phyloP scores from a whole-genome alignment of 2,329 filamentous ascomycete genomes.

The Pseudogymnoascus sp. region DNA sequence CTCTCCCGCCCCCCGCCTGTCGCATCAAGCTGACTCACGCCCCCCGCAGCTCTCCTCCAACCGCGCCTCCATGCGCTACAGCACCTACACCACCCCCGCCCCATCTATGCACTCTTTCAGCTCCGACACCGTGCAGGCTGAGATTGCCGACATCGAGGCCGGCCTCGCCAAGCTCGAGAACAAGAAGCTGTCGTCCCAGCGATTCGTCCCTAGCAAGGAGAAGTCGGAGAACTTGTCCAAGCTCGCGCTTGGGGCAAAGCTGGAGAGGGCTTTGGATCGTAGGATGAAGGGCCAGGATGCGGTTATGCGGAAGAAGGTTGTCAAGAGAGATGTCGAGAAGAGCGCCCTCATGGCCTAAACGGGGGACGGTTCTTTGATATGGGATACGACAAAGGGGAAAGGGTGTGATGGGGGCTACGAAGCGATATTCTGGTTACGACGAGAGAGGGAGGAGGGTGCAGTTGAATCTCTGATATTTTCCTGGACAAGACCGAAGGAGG shows the following conservation, averaged over 20 bases:
- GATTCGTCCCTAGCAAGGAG: slow-evolving; percentile 56
- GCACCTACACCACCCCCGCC: slow-evolving; percentile 41
- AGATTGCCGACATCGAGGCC: slow-evolving; percentile 55
- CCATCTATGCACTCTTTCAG: slow-evolving; percentile 25
- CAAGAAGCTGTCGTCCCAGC: slow-evolving; percentile 57
- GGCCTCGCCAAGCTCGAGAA: slow-evolving; percentile 62
- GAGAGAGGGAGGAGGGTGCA: background rate
- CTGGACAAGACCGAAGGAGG: background rate
- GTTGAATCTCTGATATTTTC: background rate
- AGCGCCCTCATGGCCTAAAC: slow-evolving; percentile 14
- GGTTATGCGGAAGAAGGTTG: slow-evolving; percentile 37
- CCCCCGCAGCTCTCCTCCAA: slow-evolving; percentile 33
- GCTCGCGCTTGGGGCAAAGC: slow-evolving; percentile 63
- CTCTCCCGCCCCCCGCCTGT: slow-evolving; percentile 7
- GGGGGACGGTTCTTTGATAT: background rate
- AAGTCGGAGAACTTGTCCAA: slow-evolving; percentile 63
- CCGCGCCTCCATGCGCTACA: slow-evolving; percentile 44
- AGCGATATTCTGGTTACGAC: background rate
- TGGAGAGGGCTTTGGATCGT: slow-evolving; percentile 59
- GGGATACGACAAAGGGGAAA: background rate
- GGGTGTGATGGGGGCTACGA: background rate
- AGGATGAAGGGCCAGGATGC: slow-evolving; percentile 66
- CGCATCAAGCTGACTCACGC: slow-evolving; percentile 13
- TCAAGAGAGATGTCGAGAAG: slow-evolving; percentile 16
- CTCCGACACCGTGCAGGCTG: slow-evolving; percentile 27